phyloP scores from a whole-genome alignment of 2,329 filamentous ascomycete species.

The Capronia coronata region DNA sequence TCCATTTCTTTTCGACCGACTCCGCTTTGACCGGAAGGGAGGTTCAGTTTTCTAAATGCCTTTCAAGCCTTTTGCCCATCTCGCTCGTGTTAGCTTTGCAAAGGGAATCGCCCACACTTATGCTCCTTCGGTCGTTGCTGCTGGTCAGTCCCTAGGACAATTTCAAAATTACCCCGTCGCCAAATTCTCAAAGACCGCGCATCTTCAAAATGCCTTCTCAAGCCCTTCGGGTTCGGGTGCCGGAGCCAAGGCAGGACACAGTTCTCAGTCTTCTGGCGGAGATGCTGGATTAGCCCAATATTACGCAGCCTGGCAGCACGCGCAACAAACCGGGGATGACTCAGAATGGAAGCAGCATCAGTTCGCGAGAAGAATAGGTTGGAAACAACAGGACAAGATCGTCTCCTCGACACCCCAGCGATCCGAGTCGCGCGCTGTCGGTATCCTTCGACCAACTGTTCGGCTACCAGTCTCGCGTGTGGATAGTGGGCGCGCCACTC shows the following conservation, averaged over 20 bases:
- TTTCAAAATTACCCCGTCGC: conserved; percentile 46
- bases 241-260: conserved; percentile 53
- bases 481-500: conserved; percentile 51
- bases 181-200: conserved; percentile 51
- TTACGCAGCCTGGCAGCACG: conserved; percentile 81
- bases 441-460: conserved; percentile 22
- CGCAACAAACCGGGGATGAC: conserved; percentile 61
- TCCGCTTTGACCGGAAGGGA: conserved; percentile 59
- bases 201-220: conserved; percentile 74
- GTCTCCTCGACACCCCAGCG: conserved; percentile 33
- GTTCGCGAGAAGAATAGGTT: conserved; percentile 80
- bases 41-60: conserved; percentile 79
- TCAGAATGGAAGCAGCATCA: conserved; percentile 90
- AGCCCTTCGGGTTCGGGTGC: conserved; percentile 47
- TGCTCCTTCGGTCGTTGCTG: conserved; percentile 94
- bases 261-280: conserved; percentile 39
- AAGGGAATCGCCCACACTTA: conserved; percentile 98
- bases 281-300: conserved; percentile 78
- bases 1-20: conserved; percentile 42
- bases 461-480: conserved; percentile 39
- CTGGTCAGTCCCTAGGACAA: conserved; percentile 67
- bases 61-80: conserved; percentile 63
- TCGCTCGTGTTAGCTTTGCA: conserved; percentile 94
- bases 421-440: conserved; percentile 24
- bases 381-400: conserved; percentile 56